Base-by-base conservation (phyloP, 768 basidiomycete genomes). In the Pleurotus platypus region DNA sequence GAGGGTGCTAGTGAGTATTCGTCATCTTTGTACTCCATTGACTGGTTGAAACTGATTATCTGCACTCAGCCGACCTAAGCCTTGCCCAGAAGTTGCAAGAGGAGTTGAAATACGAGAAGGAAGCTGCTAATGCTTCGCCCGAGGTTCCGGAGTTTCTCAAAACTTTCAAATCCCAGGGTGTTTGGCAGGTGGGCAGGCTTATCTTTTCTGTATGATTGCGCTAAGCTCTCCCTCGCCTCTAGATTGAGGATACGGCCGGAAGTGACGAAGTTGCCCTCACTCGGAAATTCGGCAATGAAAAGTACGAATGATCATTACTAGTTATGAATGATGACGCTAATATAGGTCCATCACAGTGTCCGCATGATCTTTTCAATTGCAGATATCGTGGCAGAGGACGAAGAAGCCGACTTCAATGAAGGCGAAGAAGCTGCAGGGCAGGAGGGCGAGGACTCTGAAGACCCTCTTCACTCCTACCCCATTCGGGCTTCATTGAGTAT, bases 351-450 rank as follows among this genome's bases (percentile, higher is more conserved):
- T 7, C 30, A 20, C 65, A 95, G 93, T 62, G 82, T 98, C 70
- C 90, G 89, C 30, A 69, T 95, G 67, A 87, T 93, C 71, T 97
- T 98, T 82, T 93, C 93, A 58, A 91, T 96, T 62, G 87, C 90
- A 40, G 95, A 98, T 70, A 78, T 96, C 53, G 84, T 91, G 63
- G 55, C 67, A 3, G 75, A 75, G n/a, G 74, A 75, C 46, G 67
- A 71, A 20, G 64, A 72, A 37, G 74, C 74, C 3, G 70, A 74
- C 37, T 51, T 50, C 9, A 69, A 76, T 11, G 75, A 75, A 24
- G 72, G 75, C 24, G 72, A 71, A 27, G 59, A 61, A 59, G 69
- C 72, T 3, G 64, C 68, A 24, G 70, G 70, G 27, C 57, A 58
- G 38, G 65, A 70, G 42, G 47, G 58, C 4, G 69, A 67, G 38